A percentile compares a stretch with the other conserved stretches of the same genome.
Evolutionary conservation across 2,329 filamentous ascomycete genomes (phyloP).

Genomic region (Aspergillus novoparasiticus): DNA sequence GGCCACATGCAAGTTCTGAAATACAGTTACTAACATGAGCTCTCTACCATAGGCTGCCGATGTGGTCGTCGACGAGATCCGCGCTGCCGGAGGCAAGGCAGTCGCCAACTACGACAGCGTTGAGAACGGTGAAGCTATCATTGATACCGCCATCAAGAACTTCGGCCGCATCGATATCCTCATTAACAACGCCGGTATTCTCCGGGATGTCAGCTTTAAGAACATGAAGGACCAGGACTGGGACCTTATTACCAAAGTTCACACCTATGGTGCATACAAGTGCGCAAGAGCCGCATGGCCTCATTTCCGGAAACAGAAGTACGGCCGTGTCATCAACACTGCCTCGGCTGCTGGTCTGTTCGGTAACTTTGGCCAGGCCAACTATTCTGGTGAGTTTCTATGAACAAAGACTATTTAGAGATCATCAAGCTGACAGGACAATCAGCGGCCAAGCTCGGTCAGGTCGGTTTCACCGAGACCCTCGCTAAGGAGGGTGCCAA

Average conservation of each 20-base stretch:
- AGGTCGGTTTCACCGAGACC: constrained; percentile 97
- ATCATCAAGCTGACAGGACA: constrained; percentile 29
- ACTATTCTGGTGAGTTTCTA: constrained; percentile 72
- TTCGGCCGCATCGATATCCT: constrained; percentile 81
- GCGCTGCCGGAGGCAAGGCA: constrained; percentile 86
- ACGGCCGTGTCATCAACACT: constrained; percentile 93
- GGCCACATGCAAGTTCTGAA: constrained; percentile 9
- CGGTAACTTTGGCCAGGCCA: constrained; percentile 92
- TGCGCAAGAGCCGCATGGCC: constrained; percentile 94
- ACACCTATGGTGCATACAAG: constrained; percentile 94
- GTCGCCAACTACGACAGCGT: constrained; percentile 90
- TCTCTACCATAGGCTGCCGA: constrained; percentile 61
- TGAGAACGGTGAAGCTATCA: constrained; percentile 90
- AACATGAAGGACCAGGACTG: constrained; percentile 98
- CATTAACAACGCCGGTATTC: constrained; percentile 96
- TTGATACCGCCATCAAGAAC: constrained; percentile 61
- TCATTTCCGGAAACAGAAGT: constrained; percentile 98
- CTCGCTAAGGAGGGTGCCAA: constrained; percentile 96
- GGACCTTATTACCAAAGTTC: constrained; percentile 91
- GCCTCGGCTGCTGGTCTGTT: constrained; percentile 94
- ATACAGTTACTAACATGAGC: constrained; percentile 61
- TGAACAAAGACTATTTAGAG: neutral
- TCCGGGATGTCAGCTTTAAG: constrained; percentile 95
- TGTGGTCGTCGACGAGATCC: constrained; percentile 56
- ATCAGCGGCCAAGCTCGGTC: constrained; percentile 82